These are phyloP conservation scores for Ophiocordyceps unilateralis DNA, from an alignment of 2,329 filamentous ascomycete species.

Conservation along the genomic window DNA sequence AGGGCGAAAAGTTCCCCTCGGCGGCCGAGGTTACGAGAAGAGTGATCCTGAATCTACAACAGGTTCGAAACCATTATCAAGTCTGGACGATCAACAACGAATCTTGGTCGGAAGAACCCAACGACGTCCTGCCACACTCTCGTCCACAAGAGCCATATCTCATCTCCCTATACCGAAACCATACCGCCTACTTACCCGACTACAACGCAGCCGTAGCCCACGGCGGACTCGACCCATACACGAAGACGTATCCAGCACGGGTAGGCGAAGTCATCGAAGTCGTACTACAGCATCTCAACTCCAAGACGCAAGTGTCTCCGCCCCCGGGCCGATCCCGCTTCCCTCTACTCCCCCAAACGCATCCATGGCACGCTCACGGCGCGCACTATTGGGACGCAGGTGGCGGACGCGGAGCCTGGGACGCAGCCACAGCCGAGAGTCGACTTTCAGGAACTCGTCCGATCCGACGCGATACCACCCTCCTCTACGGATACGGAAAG, in stretches of 20 bases:
- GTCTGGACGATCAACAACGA: constrained; percentile 5
- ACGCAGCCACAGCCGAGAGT: constrained; percentile 1
- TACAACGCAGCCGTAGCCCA: neutral
- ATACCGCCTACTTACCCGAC: neutral
- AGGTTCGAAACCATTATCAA: constrained; percentile 1
- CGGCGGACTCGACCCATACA: neutral
- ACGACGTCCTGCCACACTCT: neutral
- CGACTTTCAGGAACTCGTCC: constrained; percentile 9
- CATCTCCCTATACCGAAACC: neutral
- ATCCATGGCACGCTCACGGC: constrained; percentile 7
- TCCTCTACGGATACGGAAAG: neutral
- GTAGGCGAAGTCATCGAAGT: neutral
- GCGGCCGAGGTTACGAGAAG: constrained; percentile 24
- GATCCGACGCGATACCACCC: constrained; percentile 27
- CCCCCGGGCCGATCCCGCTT: too few species aligned
- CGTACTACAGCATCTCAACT: neutral
- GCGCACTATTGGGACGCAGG: constrained; percentile 5
- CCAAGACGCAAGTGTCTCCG: neutral
- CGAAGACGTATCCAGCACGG: neutral
- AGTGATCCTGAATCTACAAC: constrained; percentile 19
- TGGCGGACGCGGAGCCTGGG: constrained; percentile 4
- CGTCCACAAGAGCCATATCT: neutral
- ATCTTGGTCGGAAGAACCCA: constrained; percentile 3
- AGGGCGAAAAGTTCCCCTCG: constrained; percentile 13
- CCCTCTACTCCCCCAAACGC: neutral